Evolutionary conservation across 2,329 filamentous ascomycete genomes (phyloP), one percentile per base, ranked within the genome.

Genomic region (Colletotrichum gigasporum): DNA sequence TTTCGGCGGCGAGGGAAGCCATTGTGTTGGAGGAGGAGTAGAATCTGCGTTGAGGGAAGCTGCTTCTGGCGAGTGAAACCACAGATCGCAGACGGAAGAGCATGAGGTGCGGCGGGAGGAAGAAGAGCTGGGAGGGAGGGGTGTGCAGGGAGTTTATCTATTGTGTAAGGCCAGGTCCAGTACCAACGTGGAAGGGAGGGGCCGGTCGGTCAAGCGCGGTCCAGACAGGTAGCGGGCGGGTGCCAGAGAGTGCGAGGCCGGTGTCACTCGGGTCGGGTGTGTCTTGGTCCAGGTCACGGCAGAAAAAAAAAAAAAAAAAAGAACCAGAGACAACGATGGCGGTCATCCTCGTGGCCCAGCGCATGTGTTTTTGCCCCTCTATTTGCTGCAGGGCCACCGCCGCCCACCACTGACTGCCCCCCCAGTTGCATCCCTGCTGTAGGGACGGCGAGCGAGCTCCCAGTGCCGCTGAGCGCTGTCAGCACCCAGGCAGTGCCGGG

Each of bases 1-100:
- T 91, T 67, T 86, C 79, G 59, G 84, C 78, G 64, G 81, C 83
- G 41, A 85, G 73, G 51, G 71, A 73, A 62, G 73, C 68, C 71
- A 73, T 73, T 24, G 57, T 72, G 55, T 41, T 30, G 47, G 56
- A 44, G 47, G 56, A 44, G 2, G 55, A 62, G 47, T 56, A 26
- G 52, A 50, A 55, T 41, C 50, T 37, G 53, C 50, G 60, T 34
- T 34, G 26, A 37, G 51, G 57, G 47, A 65, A 52, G 39, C 51
- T 65, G 58, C 50, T 65, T 56, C 52, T 42, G 44, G 58, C 58
- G 30, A 63, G 24, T 34, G 63, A 64, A 32, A 61, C 56, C 30
- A 64, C 51, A 53, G 55, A 37, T 28, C 64, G 64, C 16, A 65
- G 60, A 34, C 64, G 61, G 52, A 65, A 60, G 48, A 68, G 64